These are phyloP conservation scores for Ceratobasidium sp. DNA, from an alignment of 1,284 basidiomycete genomes.

Conservation along the genomic window DNA sequence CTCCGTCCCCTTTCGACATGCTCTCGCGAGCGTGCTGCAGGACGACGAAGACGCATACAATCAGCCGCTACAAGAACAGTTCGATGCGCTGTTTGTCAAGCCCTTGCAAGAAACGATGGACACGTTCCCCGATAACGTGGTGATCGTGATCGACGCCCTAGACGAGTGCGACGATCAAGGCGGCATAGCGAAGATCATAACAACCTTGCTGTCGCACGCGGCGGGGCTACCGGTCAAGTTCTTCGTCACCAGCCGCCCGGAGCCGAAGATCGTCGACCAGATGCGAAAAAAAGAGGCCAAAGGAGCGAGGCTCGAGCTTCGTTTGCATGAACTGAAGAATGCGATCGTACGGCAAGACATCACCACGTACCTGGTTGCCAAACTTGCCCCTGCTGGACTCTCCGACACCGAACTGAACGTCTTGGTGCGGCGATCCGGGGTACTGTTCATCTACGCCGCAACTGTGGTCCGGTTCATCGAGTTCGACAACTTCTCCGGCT, in stretches of 20 bases:
- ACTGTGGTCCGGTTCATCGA: slow-evolving; percentile 11
- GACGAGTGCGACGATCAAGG: slow-evolving; percentile 5
- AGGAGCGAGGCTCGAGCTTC: neutral
- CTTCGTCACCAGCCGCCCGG: slow-evolving; percentile 10
- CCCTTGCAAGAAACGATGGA: neutral
- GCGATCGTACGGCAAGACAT: neutral
- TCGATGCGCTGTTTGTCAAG: neutral
- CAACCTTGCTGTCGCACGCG: neutral
- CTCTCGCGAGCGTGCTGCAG: neutral
- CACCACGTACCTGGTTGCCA: neutral
- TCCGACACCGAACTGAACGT: too few relatives aligned
- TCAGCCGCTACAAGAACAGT: neutral
- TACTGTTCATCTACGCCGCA: slow-evolving; percentile 24
- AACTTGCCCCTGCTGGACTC: too few relatives aligned
- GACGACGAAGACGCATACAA: neutral
- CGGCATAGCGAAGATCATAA: too few relatives aligned
- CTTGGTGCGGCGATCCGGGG: neutral
- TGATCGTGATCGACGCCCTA: slow-evolving; percentile 6
- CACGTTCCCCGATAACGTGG: neutral
- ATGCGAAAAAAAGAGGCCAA: neutral
- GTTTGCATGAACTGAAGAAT: neutral
- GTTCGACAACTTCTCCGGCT: neutral
- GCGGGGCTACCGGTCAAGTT: neutral
- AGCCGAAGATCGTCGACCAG: neutral
- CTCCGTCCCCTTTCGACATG: neutral